phyloP scores from a whole-genome alignment of 192 early-diverging fungal species.

The Piromyces finnis region DNA sequence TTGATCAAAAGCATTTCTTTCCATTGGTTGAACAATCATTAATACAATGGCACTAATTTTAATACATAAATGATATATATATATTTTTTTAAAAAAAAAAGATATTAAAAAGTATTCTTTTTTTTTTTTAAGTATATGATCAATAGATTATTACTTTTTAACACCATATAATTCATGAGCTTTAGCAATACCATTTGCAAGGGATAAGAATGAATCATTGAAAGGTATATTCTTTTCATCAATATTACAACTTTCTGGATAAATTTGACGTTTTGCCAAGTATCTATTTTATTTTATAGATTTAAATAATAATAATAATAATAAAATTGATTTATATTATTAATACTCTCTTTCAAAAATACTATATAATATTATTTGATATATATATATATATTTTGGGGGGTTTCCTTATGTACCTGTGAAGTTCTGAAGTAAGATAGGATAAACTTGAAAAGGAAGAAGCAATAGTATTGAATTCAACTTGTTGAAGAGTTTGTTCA shows the following conservation, averaged over 20 bases:
- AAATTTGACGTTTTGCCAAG: constrained; percentile 6
- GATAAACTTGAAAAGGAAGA: constrained; percentile 78
- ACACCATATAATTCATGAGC: constrained; percentile 39
- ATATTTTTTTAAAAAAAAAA: not conserved
- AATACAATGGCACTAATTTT: constrained; percentile 42
- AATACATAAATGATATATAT: not conserved
- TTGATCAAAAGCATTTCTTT: constrained; percentile 89
- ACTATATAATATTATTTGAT: too few relatives aligned
- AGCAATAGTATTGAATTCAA: constrained; percentile 93
- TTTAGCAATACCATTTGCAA: constrained; percentile 55
- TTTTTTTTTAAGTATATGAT: too few relatives aligned
- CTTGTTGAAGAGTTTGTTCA: constrained; percentile 60
- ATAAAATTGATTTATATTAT: too few relatives aligned
- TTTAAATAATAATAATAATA: too few relatives aligned
- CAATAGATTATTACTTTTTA: constrained; percentile 1
- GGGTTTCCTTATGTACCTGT: constrained; percentile 36
- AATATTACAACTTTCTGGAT: not conserved
- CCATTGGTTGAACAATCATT: constrained; percentile 83
- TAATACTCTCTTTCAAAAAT: too few relatives aligned
- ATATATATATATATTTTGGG: too few relatives aligned
- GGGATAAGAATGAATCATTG: constrained; percentile 47
- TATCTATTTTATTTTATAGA: constrained; percentile 3
- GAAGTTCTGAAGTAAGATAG: constrained; percentile 50
- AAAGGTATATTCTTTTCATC: constrained; percentile 22
- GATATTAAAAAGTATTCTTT: too few relatives aligned